Conservation (phyloP, 495 filamentous ascomycete genomes). For the Venustampulla echinocandica region DNA sequence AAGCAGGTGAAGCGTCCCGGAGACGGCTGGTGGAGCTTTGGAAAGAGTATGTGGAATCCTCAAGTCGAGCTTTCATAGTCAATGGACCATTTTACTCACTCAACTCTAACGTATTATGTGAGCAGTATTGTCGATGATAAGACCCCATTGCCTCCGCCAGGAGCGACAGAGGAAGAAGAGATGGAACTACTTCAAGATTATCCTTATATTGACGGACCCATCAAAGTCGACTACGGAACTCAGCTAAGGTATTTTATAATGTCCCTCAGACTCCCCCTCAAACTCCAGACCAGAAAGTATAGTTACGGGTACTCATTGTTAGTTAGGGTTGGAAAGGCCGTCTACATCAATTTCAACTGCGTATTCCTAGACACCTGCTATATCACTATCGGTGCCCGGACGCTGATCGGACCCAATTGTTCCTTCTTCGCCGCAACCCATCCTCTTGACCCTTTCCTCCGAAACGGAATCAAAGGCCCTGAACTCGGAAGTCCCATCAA, state of each 20-base stretch:
- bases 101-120: conserved; percentile 5
- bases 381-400: conserved; percentile 70
- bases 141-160: conserved; percentile 50
- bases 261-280: background rate
- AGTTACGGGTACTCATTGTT: background rate
- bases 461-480: conserved; percentile 67
- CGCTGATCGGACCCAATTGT: conserved; percentile 72
- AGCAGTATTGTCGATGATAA: conserved; percentile 49
- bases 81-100: background rate
- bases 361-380: conserved; percentile 70
- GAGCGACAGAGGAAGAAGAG: conserved; percentile 47
- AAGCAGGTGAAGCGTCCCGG: conserved; percentile 45
- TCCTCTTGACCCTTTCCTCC: conserved; percentile 61
- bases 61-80: background rate
- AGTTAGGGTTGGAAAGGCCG: conserved; percentile 47
- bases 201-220: conserved; percentile 63
- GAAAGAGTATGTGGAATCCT: conserved; percentile 62
- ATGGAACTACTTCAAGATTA: conserved; percentile 49
- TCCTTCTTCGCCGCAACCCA: conserved; percentile 66
- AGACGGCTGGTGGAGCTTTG: conserved; percentile 57
- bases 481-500: conserved; percentile 67
- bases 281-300: background rate
- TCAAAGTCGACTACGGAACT: conserved; percentile 67
- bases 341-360: conserved; percentile 72
- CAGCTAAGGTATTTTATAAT: conserved; percentile 46